Evolutionary conservation across 257 asterid species (phyloP), one percentile per base, ranked within the genome.

Genomic region (Catharanthus roseus): DNA sequence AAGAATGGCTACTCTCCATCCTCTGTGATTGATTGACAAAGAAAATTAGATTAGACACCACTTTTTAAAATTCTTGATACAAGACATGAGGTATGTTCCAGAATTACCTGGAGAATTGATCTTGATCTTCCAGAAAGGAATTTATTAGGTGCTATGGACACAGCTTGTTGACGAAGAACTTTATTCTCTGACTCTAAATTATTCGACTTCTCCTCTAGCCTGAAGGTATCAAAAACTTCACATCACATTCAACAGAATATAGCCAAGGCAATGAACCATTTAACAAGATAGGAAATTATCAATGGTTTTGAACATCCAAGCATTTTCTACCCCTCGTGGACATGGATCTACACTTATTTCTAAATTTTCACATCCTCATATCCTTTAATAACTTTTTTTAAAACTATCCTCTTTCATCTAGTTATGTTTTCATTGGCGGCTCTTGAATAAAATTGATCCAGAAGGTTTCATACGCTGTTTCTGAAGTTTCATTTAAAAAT

Each of bases 131-230:
- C 97, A 58, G 99, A 89, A 64, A 95, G 97, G 78, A 87, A 88
- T 81, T 89, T 95, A 81, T 89, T 91, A 60, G 99, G 97, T 60
- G 96, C 90, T 69, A 95, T 86, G 73, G 97, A 91, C 76, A 95
- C 92, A 61, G 97, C 93, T 73, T 95, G 99, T 81, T 95, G 99
- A 77, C 99, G 97, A 78, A 95, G 89, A 87, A 95, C 97, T 91
- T 95, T 91, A 76, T 88, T 95, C 81, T 95, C 99, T 1, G 97
- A 91, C 82, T 95, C 99, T 62, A 88, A 78, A 78, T 95, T 91
- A 76, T 76, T 77, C 67, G 87, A 78, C 93, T 88, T 95, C 87
- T 95, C 99, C 82, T 95, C 99, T 63, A 86, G 87, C 90, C 99
- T 95, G 83, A 71, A 71, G 19, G 45, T 50, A 63, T 77, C 9